Percentiles rank a stretch among this genome's conserved stretches.
Conservation (phyloP, 2,329 filamentous ascomycete genomes). For the Calonectria naviculata region DNA sequence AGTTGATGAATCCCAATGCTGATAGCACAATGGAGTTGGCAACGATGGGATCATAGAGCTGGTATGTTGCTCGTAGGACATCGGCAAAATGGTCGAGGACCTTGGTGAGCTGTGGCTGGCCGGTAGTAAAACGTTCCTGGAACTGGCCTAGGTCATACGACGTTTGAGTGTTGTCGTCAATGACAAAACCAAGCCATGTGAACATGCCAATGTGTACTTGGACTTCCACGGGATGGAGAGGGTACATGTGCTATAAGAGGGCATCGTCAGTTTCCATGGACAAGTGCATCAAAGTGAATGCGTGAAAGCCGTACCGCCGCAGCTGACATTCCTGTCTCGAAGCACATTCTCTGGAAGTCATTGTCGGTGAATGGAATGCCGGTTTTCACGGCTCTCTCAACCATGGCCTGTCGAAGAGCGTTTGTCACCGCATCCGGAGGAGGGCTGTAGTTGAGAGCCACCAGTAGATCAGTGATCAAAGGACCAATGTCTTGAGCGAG, state of each 20-base stretch:
- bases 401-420: not conserved
- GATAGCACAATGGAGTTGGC: not conserved
- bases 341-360: not conserved
- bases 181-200: slow-evolving; percentile 1
- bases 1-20: not conserved
- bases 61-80: not conserved
- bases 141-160: not conserved
- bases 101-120: not conserved
- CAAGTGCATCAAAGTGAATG: not conserved
- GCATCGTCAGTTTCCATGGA: not conserved
- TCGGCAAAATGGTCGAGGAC: not conserved
- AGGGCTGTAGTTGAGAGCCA: not conserved
- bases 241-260: not conserved
- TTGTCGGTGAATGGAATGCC: not conserved
- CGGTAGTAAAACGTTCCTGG: not conserved
- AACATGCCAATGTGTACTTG: not conserved
- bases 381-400: not conserved
- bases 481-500: not conserved
- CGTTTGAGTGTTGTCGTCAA: not conserved
- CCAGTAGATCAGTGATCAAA: not conserved
- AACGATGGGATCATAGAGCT: not conserved
- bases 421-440: not conserved
- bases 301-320: not conserved
- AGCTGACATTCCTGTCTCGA: not conserved
- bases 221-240: not conserved